Evolutionary conservation across 345 rosid genomes (phyloP).

Genomic region (Dimocarpus longan): DNA sequence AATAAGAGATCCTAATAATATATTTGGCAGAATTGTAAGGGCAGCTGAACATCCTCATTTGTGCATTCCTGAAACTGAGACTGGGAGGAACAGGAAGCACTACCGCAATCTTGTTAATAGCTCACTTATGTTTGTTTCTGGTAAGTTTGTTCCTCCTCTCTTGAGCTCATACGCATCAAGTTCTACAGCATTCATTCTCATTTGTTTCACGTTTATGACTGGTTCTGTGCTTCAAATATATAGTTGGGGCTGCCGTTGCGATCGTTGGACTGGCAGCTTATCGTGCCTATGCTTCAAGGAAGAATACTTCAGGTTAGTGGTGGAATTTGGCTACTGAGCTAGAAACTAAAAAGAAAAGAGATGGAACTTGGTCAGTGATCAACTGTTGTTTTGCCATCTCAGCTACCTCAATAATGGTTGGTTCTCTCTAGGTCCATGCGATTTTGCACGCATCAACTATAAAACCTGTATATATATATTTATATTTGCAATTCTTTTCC

Average conservation of each 20-base stretch:
- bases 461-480: conserved; percentile 11
- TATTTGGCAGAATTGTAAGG: conserved; percentile 53
- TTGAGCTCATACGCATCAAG: background rate
- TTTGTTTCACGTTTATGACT: conserved; percentile 15
- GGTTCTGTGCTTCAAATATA: conserved; percentile 18
- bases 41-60: conserved; percentile 72
- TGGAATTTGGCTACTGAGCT: background rate
- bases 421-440: conserved; percentile 11
- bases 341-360: background rate
- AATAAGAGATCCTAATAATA: conserved; percentile 48
- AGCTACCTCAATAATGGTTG: conserved; percentile 12
- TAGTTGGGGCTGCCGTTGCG: conserved; percentile 68
- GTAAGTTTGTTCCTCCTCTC: conserved; percentile 27
- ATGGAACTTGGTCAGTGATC: background rate
- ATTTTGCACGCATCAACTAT: conserved; percentile 2
- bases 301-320: conserved; percentile 45
- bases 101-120: conserved; percentile 56
- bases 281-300: conserved; percentile 66
- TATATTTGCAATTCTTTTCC: background rate
- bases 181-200: background rate
- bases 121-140: conserved; percentile 75
- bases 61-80: conserved; percentile 75
- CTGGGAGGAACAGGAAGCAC: conserved; percentile 60
- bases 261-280: conserved; percentile 64
- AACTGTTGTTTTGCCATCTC: conserved; percentile 17